These are phyloP conservation scores for Keithomyces neogunnii DNA, from an alignment of 2,329 filamentous ascomycete genomes.

Conservation along the genomic window DNA sequence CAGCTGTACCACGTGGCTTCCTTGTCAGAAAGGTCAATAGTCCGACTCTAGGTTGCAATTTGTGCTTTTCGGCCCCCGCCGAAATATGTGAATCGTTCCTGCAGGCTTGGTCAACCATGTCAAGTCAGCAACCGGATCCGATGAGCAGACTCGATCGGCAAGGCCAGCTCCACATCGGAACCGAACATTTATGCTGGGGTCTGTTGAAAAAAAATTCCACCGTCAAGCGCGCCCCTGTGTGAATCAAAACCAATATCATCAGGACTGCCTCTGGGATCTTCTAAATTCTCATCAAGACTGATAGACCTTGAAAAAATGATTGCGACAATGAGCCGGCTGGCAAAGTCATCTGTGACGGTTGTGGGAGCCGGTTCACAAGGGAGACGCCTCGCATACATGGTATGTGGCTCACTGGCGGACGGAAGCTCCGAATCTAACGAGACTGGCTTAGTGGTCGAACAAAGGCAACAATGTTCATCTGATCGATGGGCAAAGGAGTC, in stretches of 20 bases:
- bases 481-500: constrained; percentile 16
- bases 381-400: constrained; percentile 22
- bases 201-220: not conserved
- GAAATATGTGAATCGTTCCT: not conserved
- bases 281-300: not conserved
- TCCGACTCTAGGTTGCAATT: not conserved
- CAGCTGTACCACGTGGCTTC: not conserved
- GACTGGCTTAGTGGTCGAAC: constrained; percentile 19
- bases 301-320: not conserved
- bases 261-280: not conserved
- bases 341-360: constrained; percentile 14
- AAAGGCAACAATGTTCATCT: constrained; percentile 19
- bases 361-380: constrained; percentile 23
- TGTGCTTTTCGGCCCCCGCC: not conserved
- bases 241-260: no score
- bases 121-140: not conserved
- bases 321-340: not conserved
- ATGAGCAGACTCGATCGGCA: not conserved
- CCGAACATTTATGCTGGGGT: not conserved
- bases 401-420: constrained; percentile 1
- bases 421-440: not conserved
- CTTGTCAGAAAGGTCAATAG: not conserved
- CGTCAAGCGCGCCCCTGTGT: no score
- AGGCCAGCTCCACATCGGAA: constrained; percentile 5
- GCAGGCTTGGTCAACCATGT: not conserved